These are phyloP conservation scores for Syncephalis fuscata DNA, from an alignment of 371 early-diverging fungal species.

Conservation along the genomic window DNA sequence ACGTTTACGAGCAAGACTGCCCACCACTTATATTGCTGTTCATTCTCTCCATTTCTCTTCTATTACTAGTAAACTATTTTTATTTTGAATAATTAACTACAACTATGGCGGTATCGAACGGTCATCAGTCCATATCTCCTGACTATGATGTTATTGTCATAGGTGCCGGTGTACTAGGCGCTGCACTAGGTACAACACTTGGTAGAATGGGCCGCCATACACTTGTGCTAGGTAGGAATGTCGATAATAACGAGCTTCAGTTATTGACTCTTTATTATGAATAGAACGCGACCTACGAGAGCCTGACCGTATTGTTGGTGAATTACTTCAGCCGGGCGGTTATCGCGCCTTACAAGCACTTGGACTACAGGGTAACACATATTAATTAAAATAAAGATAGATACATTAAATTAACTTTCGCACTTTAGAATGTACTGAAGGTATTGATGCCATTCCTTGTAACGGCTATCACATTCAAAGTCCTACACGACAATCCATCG, in stretches of 20 bases:
- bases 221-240: conserved; percentile 32
- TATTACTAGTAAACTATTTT: too few species aligned
- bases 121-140: too few species aligned
- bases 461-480: conserved; percentile 73
- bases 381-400: not conserved
- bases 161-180: conserved; percentile 84
- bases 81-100: too few species aligned
- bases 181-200: conserved; percentile 62
- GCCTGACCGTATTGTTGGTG: conserved; percentile 94
- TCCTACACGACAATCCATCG: conserved; percentile 21
- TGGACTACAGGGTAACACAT: conserved; percentile 39
- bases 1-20: too few species aligned
- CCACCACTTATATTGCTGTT: too few species aligned
- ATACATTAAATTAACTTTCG: not conserved
- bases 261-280: conserved; percentile 1
- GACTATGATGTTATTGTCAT: conserved; percentile 62
- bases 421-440: conserved; percentile 47
- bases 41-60: too few species aligned
- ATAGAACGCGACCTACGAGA: conserved; percentile 73
- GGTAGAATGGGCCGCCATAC: conserved; percentile 52
- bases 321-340: conserved; percentile 90
- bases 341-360: conserved; percentile 56
- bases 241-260: not conserved
- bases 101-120: too few species aligned
- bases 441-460: conserved; percentile 72